A percentile compares a stretch with the other conserved stretches of the same genome.
Evolutionary conservation across 176 grass and related monocot genomes (phyloP).

Genomic region (Tuctoria greenei): DNA sequence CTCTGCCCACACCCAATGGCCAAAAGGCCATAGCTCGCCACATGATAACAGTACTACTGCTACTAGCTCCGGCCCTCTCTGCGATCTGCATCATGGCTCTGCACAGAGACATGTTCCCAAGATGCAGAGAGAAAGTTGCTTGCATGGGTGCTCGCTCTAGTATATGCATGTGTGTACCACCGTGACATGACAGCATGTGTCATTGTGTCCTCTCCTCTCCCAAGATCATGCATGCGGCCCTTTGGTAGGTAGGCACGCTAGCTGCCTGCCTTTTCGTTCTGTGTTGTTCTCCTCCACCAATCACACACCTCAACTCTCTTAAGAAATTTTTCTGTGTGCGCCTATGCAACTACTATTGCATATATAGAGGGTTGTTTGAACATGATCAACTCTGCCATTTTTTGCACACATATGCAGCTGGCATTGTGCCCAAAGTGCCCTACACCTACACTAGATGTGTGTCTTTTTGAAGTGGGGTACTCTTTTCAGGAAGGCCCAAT

Average conservation of each 20-base stretch:
- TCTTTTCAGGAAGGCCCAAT: neutral
- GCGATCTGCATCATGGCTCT: constrained; percentile 33
- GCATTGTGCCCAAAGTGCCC: neutral
- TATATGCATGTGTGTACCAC: neutral
- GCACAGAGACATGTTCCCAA: constrained; percentile 36
- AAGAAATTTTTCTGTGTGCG: neutral
- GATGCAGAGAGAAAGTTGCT: constrained; percentile 34
- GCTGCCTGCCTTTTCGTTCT: neutral
- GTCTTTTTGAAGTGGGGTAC: neutral
- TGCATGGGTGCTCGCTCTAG: constrained; percentile 25
- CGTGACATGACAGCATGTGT: constrained; percentile 32
- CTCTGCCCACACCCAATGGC: constrained; percentile 22
- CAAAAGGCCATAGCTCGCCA: constrained; percentile 21
- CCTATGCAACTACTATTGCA: neutral
- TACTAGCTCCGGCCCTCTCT: too few relatives aligned
- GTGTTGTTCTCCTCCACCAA: constrained; percentile 2
- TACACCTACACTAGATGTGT: neutral
- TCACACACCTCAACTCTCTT: constrained; percentile 15
- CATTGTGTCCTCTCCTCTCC: constrained; percentile 45
- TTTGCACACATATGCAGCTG: neutral
- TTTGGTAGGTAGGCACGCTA: neutral
- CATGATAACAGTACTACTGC: constrained; percentile 13
- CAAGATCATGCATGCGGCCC: constrained; percentile 44
- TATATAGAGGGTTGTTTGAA: neutral
- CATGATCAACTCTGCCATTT: neutral